Evolutionary conservation across 306 rosid genomes (phyloP).

Genomic region (Castanea crenata): DNA sequence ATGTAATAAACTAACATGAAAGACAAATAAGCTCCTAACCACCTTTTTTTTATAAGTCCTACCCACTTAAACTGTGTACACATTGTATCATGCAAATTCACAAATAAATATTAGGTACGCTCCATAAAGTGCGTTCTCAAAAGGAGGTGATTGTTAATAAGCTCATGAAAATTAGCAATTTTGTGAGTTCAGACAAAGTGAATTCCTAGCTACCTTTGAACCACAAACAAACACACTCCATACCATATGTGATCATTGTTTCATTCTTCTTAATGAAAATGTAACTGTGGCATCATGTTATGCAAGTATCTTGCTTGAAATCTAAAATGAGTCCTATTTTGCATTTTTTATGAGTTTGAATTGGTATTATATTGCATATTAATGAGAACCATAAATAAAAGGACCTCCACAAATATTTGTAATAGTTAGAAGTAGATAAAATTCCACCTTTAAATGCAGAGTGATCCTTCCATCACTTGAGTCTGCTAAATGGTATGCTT

Average conservation of each 20-base stretch:
- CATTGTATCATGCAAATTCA: not conserved
- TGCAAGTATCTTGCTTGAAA: not conserved
- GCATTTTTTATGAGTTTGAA: not conserved
- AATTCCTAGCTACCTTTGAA: not conserved
- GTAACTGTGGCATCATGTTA: not conserved
- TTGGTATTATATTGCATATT: not conserved
- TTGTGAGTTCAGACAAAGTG: not conserved
- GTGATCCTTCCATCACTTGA: slow-evolving; percentile 86
- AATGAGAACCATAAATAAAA: not conserved
- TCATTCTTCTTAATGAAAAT: not conserved
- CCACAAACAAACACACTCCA: not conserved
- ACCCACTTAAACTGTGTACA: not conserved
- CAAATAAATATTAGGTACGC: not conserved
- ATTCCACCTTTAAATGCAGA: slow-evolving; percentile 88
- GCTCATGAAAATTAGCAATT: not conserved
- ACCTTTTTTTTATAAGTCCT: not conserved
- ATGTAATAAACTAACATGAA: not conserved
- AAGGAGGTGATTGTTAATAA: not conserved
- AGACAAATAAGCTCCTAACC: not conserved
- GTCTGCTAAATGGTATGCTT: slow-evolving; percentile 96
- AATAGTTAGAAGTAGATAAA: not conserved
- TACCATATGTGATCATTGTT: not conserved
- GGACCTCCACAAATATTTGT: not conserved
- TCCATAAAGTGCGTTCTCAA: not conserved
- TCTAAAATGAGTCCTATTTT: not conserved